Percentiles rank a stretch among this genome's conserved stretches.
phyloP scores from a whole-genome alignment of 148 eudicot genomes.

The Oxyria digyna region DNA sequence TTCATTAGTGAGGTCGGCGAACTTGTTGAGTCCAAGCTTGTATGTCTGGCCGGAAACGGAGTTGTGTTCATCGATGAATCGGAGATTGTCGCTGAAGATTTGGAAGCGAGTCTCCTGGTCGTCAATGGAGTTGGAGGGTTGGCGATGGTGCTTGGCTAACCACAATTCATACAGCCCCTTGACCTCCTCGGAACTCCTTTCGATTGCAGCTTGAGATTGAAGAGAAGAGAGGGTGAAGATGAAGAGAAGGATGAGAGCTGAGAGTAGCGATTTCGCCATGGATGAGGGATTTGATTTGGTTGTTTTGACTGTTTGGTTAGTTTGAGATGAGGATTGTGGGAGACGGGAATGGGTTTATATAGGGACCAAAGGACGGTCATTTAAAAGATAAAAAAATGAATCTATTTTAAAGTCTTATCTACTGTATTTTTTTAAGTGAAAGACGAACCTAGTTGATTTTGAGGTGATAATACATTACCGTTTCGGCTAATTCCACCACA shows the following conservation, averaged over 20 bases:
- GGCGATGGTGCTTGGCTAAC: conserved; percentile 2
- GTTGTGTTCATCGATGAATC: conserved; percentile 9
- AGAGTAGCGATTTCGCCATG: not conserved
- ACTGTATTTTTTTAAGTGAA: no score
- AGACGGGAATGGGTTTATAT: not conserved
- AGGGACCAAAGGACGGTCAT: not conserved
- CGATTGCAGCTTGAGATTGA: not conserved
- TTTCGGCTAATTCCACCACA: no score
- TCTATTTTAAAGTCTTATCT: no score
- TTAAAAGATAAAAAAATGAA: not conserved
- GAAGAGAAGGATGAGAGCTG: conserved; percentile 13
- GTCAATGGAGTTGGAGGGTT: not conserved
- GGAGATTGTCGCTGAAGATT: conserved; percentile 7
- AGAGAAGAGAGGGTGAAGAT: conserved; percentile 15
- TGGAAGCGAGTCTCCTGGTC: conserved; percentile 9
- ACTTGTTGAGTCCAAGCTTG: conserved; percentile 10
- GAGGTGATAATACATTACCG: no score
- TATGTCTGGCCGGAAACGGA: not conserved
- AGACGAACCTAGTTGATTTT: not conserved
- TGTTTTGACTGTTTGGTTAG: not conserved
- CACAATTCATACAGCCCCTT: conserved; percentile 7
- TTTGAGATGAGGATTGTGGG: not conserved
- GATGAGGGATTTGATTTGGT: not conserved
- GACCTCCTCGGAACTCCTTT: conserved; percentile 5
- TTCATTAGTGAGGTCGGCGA: conserved; percentile 7